These are phyloP conservation scores for Eucalyptus regnans DNA, from an alignment of 345 rosid species.

Conservation along the genomic window DNA sequence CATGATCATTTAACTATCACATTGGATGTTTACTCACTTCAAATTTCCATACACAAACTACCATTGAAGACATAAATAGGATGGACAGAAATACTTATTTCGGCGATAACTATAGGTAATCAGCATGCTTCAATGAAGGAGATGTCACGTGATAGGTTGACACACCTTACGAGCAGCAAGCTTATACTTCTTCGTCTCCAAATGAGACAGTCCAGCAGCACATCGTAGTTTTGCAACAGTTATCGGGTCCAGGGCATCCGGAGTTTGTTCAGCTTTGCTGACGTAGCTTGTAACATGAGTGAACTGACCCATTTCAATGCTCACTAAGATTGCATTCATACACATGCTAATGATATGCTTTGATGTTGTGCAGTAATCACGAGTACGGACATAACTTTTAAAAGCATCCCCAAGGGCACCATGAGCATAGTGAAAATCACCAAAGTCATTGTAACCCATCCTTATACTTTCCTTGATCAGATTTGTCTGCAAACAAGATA, in stretches of 20 bases:
- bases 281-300: conserved; percentile 88
- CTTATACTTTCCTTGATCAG: conserved; percentile 94
- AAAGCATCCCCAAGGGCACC: conserved; percentile 89
- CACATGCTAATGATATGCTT: conserved; percentile 95
- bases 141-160: not conserved
- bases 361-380: conserved; percentile 95
- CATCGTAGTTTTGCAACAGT: conserved; percentile 64
- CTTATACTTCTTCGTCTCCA: conserved; percentile 84
- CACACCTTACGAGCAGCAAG: conserved; percentile 96
- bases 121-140: not conserved
- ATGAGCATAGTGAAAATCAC: conserved; percentile 85
- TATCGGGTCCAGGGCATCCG: conserved; percentile 56
- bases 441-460: conserved; percentile 98
- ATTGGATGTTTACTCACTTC: not conserved
- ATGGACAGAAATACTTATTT: not conserved
- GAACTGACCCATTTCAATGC: conserved; percentile 98
- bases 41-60: not conserved
- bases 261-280: conserved; percentile 87
- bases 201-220: conserved; percentile 91
- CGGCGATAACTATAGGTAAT: not conserved
- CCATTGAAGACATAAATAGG: not conserved
- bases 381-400: conserved; percentile 78
- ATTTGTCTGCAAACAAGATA: conserved; percentile 57
- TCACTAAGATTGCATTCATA: conserved; percentile 85
- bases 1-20: not conserved